Evolutionary conservation across 176 grass and related monocot genomes (phyloP).

Genomic region (Urochloa ruziziensis): DNA sequence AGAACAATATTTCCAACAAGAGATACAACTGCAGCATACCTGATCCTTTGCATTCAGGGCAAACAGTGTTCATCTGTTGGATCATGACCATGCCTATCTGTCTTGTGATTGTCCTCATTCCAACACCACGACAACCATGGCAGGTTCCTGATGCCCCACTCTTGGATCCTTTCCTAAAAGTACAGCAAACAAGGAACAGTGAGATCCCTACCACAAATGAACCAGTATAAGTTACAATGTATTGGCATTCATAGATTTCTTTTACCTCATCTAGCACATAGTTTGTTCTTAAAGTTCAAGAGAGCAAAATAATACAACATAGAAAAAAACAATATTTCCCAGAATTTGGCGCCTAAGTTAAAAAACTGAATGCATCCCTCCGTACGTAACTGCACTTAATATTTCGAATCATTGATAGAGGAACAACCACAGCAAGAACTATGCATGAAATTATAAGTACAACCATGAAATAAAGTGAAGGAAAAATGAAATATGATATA

Average conservation of each 20-base stretch:
- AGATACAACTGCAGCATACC: slow-evolving; percentile 41
- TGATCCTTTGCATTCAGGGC: slow-evolving; percentile 85
- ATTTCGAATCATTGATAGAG: not conserved
- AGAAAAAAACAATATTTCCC: not conserved
- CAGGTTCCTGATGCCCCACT: slow-evolving; percentile 77
- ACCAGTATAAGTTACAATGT: not conserved
- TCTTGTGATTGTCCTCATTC: slow-evolving; percentile 81
- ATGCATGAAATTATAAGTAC: not conserved
- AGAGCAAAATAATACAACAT: not conserved
- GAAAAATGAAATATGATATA: not conserved
- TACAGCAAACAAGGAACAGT: slow-evolving; percentile 4
- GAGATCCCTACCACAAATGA: slow-evolving; percentile 11
- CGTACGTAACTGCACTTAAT: not conserved
- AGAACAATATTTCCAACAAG: slow-evolving; percentile 9
- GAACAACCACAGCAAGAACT: not conserved
- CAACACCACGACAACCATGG: slow-evolving; percentile 67
- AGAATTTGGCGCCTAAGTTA: not conserved
- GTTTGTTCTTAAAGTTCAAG: not conserved
- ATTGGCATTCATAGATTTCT: not conserved
- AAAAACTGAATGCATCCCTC: not conserved
- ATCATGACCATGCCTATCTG: slow-evolving; percentile 96
- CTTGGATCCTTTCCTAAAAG: slow-evolving; percentile 86
- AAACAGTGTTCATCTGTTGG: slow-evolving; percentile 89
- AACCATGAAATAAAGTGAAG: not conserved
- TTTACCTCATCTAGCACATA: not conserved